These are phyloP conservation scores for Candida pseudofarinosa DNA, from an alignment of 805 yeast genomes.

Conservation along the genomic window DNA sequence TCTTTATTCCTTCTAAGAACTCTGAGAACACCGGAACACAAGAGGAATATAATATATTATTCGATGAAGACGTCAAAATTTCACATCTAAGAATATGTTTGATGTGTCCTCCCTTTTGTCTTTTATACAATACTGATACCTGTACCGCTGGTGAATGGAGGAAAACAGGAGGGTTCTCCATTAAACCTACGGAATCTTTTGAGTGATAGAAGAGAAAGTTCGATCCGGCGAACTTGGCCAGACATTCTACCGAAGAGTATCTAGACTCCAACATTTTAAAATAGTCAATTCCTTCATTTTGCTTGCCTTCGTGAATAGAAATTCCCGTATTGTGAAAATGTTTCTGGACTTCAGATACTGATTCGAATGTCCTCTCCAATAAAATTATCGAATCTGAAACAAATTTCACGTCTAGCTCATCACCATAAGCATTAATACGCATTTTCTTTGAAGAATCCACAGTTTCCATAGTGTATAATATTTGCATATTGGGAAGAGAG, in stretches of 20 bases:
- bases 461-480: conserved; percentile 40
- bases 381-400: conserved; percentile 53
- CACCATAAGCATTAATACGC: conserved; percentile 57
- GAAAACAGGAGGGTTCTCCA: conserved; percentile 43
- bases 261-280: conserved; percentile 13
- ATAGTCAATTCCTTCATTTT: conserved; percentile 5
- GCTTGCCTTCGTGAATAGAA: conserved; percentile 2
- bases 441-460: conserved; percentile 32
- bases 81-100: conserved; percentile 49
- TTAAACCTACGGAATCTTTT: conserved; percentile 33
- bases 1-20: conserved; percentile 46
- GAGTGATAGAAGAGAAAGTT: conserved; percentile 46
- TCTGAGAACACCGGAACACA: conserved; percentile 78
- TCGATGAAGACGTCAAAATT: conserved; percentile 61
- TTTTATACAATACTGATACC: conserved; percentile 51
- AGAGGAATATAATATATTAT: conserved; percentile 62
- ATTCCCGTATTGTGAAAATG: conserved; percentile 21
- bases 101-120: conserved; percentile 27
- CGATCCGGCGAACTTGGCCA: conserved; percentile 67
- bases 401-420: conserved; percentile 61
- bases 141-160: conserved; percentile 74
- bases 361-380: conserved; percentile 48
- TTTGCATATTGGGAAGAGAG: conserved; percentile 64
- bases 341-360: conserved; percentile 43
- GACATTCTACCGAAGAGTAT: conserved; percentile 44